Evolutionary conservation across 2,329 filamentous ascomycete genomes (phyloP), one percentile per base, ranked within the genome.

Genomic region (Chrysoporthe cubensis): DNA sequence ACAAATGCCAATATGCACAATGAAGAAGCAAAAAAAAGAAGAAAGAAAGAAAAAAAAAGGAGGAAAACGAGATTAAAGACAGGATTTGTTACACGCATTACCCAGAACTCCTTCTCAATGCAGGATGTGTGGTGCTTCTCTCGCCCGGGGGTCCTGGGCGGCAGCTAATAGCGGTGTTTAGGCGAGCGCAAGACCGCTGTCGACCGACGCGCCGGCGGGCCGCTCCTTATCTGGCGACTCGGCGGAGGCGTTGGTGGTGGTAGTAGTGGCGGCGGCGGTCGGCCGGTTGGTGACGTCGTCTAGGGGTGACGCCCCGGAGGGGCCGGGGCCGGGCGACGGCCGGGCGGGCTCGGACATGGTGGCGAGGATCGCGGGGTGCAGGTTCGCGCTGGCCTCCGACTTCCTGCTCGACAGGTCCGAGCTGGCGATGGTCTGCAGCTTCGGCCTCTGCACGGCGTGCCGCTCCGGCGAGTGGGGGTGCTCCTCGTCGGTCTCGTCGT

Each of bases 401-500:
- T 74, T 74, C 56, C 73, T 76, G 67, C 72, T 74, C 42, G 72
- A 71, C 34, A 75, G 75, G 50, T 81, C 78, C 21, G 79, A 80
- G 75, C 83, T 83, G 62, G 77, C 69, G 21, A 85, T 85, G 11
- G 83, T 85, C 67, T 82, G 79, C 46, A 85, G 75, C 72, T 80
- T 82, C 4, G 82, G 81, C 58, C 80, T 77, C 69, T 80, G 79
- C 0, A 78, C 80, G 46, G 76, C 79, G 67, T 79, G 79, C 9
- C 74, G 73, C 16, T 76, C 71, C 71, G 75, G 50, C 26, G 52
- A 57, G 7, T 34, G 18, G 34, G 34, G 58, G 71, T 32, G 71
- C 66, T 59, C 74, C 68, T 71, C 58, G 69, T 71, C 63, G 68
- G 63, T 72, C 6, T 78, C 76, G 32, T 77, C 75, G 11, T 75